Evolutionary conservation across 208 protist genomes (phyloP), one percentile per base, ranked within the genome.

Genomic region (Acanthamoeba sp.): DNA sequence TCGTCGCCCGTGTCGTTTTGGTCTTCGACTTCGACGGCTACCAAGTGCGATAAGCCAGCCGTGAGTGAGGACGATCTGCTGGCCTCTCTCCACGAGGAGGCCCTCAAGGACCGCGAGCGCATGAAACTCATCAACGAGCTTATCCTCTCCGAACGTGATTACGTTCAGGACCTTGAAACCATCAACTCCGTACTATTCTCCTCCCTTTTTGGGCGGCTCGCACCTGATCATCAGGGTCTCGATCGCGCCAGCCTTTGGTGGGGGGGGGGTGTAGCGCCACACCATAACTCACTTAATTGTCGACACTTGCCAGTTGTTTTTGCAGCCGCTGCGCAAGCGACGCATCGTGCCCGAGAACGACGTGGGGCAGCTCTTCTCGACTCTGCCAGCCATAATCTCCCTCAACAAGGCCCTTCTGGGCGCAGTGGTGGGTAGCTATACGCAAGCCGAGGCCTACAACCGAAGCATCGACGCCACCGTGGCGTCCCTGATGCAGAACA

Each of bases 331-430:
- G 40, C 73, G 73, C 42, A 84, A 84, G 73, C 73, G 73, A 52
- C 73, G 73, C 7, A 52, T 84, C 73, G 24, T 84, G 34, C 73
- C 73, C 1, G 73, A 84, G 16, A 29, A 10, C 40, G 73, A 84
- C 20, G 73, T 84, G 0, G 73, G 73, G 14, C 73, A 52, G 12
- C 73, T 84, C 73, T 84, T 84, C 40, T 84, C 73, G 0, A 84
- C 73, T 20, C 29, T 84, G 73, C 73, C 73, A n/a, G 73, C 42
- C 73, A 84, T 84, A 4, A 84, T 45, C 73, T 84, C 73, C 40
- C 73, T 84, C 73, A 84, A 84, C 73, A 84, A 84, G 40, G 73
- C 73, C 40, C 73, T 84, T 9, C 73, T 84, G 24, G 27, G 42
- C 40, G 73, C 38, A 3, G 73, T 84, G 18, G 42, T 32, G 22